Percentiles rank a stretch among this genome's conserved stretches.
phyloP scores from a whole-genome alignment of 208 protist genomes.

The Acanthamoeba quina region DNA sequence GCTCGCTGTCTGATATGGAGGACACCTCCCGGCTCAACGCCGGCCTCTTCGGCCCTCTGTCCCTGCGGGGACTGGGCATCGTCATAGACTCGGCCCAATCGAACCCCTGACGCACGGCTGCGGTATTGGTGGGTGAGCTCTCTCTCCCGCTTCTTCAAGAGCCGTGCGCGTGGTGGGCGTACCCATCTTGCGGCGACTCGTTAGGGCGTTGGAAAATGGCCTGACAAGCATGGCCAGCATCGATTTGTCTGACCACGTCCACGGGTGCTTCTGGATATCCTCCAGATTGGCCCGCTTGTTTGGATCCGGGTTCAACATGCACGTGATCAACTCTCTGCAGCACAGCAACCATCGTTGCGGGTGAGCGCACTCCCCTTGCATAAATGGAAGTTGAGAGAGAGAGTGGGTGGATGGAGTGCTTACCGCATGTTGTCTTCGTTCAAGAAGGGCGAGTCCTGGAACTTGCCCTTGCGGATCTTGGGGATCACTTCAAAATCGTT shows the following conservation, averaged over 20 bases:
- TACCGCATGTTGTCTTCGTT: constrained; percentile 75
- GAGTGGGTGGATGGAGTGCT: neutral
- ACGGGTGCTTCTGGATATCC: constrained; percentile 75
- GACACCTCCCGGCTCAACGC: constrained; percentile 30
- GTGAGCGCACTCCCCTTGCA: too few species aligned
- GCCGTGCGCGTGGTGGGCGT: neutral
- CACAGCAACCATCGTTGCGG: neutral
- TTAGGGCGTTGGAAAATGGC: constrained; percentile 56
- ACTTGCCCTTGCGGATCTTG: constrained; percentile 75
- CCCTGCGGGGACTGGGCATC: constrained; percentile 14
- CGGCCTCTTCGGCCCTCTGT: neutral
- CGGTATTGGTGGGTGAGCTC: neutral
- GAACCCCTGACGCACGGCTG: constrained; percentile 40
- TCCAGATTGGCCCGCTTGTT: constrained; percentile 72
- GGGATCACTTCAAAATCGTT: constrained; percentile 76
- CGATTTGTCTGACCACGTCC: constrained; percentile 73
- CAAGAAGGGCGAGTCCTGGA: constrained; percentile 66
- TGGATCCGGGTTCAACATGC: constrained; percentile 71
- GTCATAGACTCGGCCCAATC: constrained; percentile 44
- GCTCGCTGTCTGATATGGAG: constrained; percentile 70
- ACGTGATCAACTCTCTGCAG: constrained; percentile 71
- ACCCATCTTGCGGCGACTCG: constrained; percentile 59
- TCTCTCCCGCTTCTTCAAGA: neutral
- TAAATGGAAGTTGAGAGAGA: too few species aligned
- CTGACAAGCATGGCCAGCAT: constrained; percentile 76